A percentile compares a stretch with the other conserved stretches of the same genome.
phyloP scores from a whole-genome alignment of 2,329 filamentous ascomycete species.

The Paraphaeosphaeria minitans region DNA sequence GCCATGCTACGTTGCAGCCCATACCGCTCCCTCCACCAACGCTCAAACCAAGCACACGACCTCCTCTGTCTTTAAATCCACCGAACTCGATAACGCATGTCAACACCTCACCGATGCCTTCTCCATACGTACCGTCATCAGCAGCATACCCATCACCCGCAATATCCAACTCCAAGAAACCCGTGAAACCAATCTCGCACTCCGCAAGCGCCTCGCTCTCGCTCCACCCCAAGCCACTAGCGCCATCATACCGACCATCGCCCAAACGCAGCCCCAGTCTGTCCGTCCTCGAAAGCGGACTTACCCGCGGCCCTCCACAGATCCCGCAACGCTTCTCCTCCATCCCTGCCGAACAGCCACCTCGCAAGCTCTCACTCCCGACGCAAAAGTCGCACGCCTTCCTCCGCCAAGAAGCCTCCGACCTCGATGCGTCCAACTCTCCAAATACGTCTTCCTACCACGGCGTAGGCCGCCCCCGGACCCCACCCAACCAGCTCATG shows the following conservation, averaged over 20 bases:
- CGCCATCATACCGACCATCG: slow-evolving; percentile 16
- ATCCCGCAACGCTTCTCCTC: slow-evolving; percentile 44
- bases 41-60: slow-evolving; percentile 40
- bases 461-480: slow-evolving; percentile 9
- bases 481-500: slow-evolving; percentile 24
- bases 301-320: slow-evolving; percentile 22
- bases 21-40: slow-evolving; percentile 41
- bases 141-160: slow-evolving; percentile 12
- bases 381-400: slow-evolving; percentile 23
- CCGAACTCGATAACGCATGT: slow-evolving; percentile 40
- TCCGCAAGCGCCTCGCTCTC: slow-evolving; percentile 22
- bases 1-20: slow-evolving; percentile 33
- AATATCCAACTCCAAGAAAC: slow-evolving; percentile 21
- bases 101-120: slow-evolving; percentile 29
- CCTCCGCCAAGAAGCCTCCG: slow-evolving; percentile 10
- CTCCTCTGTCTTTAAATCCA: slow-evolving; percentile 36
- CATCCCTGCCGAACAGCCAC: slow-evolving; percentile 39
- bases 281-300: slow-evolving; percentile 18
- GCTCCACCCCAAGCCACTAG: slow-evolving; percentile 13
- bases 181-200: slow-evolving; percentile 27
- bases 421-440: not conserved
- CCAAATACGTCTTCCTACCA: not conserved
- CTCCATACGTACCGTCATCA: slow-evolving; percentile 10
- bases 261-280: slow-evolving; percentile 26
- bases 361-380: slow-evolving; percentile 40